A percentile compares a stretch with the other conserved stretches of the same genome.
Evolutionary conservation across 2,329 filamentous ascomycete species (phyloP).

Genomic region (Ramularia endophylla): DNA sequence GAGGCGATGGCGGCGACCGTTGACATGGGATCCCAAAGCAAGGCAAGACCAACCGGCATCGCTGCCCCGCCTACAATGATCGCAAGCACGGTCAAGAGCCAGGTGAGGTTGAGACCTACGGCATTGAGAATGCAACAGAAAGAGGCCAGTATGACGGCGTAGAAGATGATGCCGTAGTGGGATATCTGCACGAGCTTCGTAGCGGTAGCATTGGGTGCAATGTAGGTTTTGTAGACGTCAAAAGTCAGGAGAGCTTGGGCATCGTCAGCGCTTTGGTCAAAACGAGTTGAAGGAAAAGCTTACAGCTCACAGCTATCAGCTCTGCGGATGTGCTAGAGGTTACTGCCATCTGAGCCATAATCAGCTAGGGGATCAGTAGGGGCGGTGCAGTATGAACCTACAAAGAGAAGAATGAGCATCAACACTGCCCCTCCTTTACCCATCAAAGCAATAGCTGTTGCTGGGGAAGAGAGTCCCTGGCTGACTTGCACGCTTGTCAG

Average conservation of each 20-base stretch:
- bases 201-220: conserved; percentile 33
- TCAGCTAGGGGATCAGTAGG: too few relatives aligned
- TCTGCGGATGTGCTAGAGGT: conserved; percentile 33
- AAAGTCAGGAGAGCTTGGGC: conserved; percentile 34
- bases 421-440: conserved; percentile 27
- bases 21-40: conserved; percentile 44
- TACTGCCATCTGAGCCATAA: conserved; percentile 23
- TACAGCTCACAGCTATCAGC: conserved; percentile 27
- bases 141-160: conserved; percentile 36
- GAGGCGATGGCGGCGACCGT: conserved; percentile 41
- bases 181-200: conserved; percentile 35
- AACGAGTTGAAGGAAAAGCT: neutral
- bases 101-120: conserved; percentile 37
- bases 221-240: conserved; percentile 41
- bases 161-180: conserved; percentile 36
- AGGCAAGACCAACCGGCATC: conserved; percentile 40
- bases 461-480: conserved; percentile 29
- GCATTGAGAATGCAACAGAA: conserved; percentile 35
- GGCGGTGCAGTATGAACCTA: too few relatives aligned
- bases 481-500: conserved; percentile 23
- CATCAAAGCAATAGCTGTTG: conserved; percentile 27
- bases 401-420: conserved; percentile 28
- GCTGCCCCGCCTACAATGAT: conserved; percentile 39
- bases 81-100: conserved; percentile 36
- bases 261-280: conserved; percentile 35